phyloP scores from a whole-genome alignment of 495 filamentous ascomycete species.

The Hyaloscypha hepaticicola region DNA sequence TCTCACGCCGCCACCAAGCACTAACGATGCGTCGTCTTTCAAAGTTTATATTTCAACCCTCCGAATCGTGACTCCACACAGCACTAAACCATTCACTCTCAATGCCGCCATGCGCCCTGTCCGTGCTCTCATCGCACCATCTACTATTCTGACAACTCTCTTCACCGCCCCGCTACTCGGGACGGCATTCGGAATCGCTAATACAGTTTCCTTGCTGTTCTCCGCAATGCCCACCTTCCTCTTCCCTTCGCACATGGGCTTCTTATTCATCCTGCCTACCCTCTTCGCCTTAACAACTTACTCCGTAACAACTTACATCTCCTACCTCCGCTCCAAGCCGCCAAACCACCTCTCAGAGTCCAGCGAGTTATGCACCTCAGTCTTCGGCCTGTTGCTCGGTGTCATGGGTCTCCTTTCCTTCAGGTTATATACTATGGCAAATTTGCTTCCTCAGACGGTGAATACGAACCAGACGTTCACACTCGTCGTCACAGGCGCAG shows the following conservation, averaged over 20 bases:
- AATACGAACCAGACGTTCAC: not conserved
- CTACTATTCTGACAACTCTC: constrained; percentile 42
- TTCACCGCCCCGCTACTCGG: constrained; percentile 42
- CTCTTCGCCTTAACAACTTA: constrained; percentile 14
- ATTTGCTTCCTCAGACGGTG: not conserved
- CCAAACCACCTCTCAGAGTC: constrained; percentile 5
- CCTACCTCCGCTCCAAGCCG: constrained; percentile 10
- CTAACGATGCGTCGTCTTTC: constrained; percentile 31
- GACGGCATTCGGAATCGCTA: constrained; percentile 42
- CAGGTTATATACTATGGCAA: constrained; percentile 18
- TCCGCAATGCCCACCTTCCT: constrained; percentile 43
- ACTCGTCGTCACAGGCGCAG: not conserved
- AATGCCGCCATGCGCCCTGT: constrained; percentile 39
- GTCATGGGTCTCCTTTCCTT: constrained; percentile 21
- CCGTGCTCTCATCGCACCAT: constrained; percentile 45
- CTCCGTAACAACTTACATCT: not conserved
- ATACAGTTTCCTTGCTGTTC: constrained; percentile 48
- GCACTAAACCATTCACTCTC: constrained; percentile 28
- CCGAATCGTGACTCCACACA: constrained; percentile 32
- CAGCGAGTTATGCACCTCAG: not conserved
- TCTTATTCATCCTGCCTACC: constrained; percentile 37
- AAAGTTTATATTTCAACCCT: constrained; percentile 41
- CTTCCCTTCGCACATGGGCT: constrained; percentile 39
- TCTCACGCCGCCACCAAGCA: constrained; percentile 29
- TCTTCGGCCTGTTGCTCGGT: constrained; percentile 16